These are phyloP conservation scores for Fusarium mundagurra DNA, from an alignment of 2,329 filamentous ascomycete species.

Conservation along the genomic window DNA sequence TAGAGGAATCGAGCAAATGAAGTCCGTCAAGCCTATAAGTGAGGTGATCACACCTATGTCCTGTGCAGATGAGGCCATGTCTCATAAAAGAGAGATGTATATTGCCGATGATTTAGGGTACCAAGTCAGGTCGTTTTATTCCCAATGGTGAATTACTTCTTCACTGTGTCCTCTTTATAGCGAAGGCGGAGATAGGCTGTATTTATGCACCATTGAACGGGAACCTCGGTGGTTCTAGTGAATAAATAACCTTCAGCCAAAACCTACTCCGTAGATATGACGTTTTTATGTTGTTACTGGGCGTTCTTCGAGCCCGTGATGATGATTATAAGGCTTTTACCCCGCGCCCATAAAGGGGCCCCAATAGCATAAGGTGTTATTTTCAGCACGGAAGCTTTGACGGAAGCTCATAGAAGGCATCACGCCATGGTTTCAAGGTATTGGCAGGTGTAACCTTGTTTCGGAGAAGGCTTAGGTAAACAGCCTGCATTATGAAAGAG, in stretches of 20 bases:
- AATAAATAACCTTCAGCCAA: background rate
- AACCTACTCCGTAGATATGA: background rate
- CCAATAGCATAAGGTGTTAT: too few species aligned
- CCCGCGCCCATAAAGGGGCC: too few species aligned
- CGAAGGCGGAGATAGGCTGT: background rate
- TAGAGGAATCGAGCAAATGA: background rate
- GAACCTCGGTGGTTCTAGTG: background rate
- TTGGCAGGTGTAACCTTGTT: background rate
- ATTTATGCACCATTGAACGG: background rate
- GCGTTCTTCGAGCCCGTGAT: background rate
- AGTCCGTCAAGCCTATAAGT: background rate
- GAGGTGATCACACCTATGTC: too few species aligned
- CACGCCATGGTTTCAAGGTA: background rate
- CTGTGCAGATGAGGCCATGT: background rate
- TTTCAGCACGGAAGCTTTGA: background rate
- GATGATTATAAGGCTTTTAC: too few species aligned
- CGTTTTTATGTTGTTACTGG: too few species aligned
- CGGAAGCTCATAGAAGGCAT: background rate
- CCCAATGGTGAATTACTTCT: accelerated
- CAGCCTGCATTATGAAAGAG: background rate
- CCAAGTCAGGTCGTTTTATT: too few species aligned
- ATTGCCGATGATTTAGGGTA: too few species aligned
- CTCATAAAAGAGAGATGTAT: background rate
- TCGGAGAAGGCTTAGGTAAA: background rate
- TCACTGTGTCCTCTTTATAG: too few species aligned